Evolutionary conservation across 1,284 basidiomycete species (phyloP).

Genomic region (Quambalaria eucalypti): DNA sequence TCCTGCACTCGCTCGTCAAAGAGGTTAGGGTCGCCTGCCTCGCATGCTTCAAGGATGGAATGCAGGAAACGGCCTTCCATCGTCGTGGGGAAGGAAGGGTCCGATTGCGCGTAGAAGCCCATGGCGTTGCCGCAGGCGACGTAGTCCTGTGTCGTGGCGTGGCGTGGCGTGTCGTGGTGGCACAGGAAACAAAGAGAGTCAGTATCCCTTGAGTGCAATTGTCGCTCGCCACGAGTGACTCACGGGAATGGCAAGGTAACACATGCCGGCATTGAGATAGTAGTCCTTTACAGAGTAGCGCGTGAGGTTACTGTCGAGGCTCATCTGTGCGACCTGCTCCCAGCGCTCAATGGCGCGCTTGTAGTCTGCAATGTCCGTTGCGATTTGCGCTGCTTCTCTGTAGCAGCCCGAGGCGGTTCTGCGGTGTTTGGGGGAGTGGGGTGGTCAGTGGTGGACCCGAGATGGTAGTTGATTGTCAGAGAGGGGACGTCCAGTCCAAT

Average conservation of each 20-base stretch:
- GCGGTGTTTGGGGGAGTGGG: background rate
- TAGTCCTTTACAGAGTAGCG: constrained; percentile 98
- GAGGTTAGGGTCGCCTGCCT: constrained; percentile 35
- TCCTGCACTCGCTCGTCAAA: constrained; percentile 39
- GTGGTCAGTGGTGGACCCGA: background rate
- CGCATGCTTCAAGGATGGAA: constrained; percentile 34
- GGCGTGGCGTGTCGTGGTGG: background rate
- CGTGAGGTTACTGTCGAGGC: constrained; percentile 74
- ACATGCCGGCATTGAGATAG: constrained; percentile 79
- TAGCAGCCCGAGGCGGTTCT: constrained; percentile 83
- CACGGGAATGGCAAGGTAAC: constrained; percentile 80
- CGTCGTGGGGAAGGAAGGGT: constrained; percentile 41
- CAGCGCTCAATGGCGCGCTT: constrained; percentile 76
- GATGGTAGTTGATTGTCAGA: background rate
- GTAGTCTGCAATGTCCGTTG: constrained; percentile 79
- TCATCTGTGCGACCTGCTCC: constrained; percentile 79
- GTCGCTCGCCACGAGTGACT: constrained; percentile 35
- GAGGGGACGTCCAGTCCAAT: background rate
- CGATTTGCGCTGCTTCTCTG: constrained; percentile 90
- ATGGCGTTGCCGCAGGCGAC: constrained; percentile 41
- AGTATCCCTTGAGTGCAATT: background rate
- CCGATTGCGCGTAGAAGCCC: constrained; percentile 44
- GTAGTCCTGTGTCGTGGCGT: constrained; percentile 40
- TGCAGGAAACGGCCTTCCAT: constrained; percentile 44
- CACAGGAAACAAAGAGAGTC: background rate